phyloP scores from a whole-genome alignment of 371 early-diverging fungal genomes.

The Apophysomyces variabilis region DNA sequence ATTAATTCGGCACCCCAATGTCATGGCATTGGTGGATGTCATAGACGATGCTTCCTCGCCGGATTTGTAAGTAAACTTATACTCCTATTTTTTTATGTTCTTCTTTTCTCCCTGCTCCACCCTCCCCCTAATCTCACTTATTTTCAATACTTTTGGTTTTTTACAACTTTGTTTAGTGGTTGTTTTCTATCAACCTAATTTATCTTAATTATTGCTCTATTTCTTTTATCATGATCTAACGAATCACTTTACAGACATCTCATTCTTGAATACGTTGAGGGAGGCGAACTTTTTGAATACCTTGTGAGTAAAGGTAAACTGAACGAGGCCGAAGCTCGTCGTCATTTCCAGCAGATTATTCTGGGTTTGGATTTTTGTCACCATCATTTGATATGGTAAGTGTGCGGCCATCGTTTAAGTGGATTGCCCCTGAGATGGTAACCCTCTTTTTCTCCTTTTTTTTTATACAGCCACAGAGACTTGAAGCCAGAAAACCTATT shows the following conservation, averaged over 20 bases:
- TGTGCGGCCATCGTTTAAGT: background rate
- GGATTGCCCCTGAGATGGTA: background rate
- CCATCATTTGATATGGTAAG: slow-evolving; percentile 54
- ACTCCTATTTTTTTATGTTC: slow-evolving; percentile 5
- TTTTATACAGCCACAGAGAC: slow-evolving; percentile 85
- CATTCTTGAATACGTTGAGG: slow-evolving; percentile 54
- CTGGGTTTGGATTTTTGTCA: slow-evolving; percentile 95
- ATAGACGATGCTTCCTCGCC: slow-evolving; percentile 66
- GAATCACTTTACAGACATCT: slow-evolving; percentile 31
- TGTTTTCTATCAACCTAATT: background rate
- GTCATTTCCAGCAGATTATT: slow-evolving; percentile 95
- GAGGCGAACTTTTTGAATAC: slow-evolving; percentile 57
- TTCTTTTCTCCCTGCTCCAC: slow-evolving; percentile 3
- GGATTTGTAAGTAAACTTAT: slow-evolving; percentile 67
- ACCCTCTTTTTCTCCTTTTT: slow-evolving; percentile 1
- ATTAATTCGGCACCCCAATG: slow-evolving; percentile 70
- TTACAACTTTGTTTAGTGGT: background rate
- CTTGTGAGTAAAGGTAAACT: slow-evolving; percentile 51
- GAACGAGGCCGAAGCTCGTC: slow-evolving; percentile 84
- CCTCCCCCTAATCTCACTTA: slow-evolving; percentile 8
- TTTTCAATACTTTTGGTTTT: background rate
- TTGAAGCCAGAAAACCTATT: slow-evolving; percentile 96
- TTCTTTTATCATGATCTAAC: background rate
- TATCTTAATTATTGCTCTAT: background rate
- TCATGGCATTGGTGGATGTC: slow-evolving; percentile 72